Percentiles rank a stretch among this genome's conserved stretches.
These are phyloP conservation scores for Tetratostichococcus sp. DNA, from an alignment of 139 green algal species.

Conservation along the genomic window DNA sequence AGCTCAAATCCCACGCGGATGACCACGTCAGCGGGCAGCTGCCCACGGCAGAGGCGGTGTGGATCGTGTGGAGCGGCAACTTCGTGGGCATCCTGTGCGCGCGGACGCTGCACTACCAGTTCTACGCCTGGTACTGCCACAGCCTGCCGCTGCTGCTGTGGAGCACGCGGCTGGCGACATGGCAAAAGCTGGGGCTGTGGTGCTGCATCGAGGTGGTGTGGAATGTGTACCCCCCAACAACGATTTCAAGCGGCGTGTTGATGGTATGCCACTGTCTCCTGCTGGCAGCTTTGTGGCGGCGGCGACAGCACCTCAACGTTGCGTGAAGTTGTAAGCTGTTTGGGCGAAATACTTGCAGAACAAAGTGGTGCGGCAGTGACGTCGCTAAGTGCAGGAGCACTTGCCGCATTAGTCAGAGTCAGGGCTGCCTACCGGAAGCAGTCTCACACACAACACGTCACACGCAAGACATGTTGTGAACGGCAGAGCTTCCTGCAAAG, in stretches of 20 bases:
- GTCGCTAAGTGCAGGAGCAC: no score
- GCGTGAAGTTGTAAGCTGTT: no score
- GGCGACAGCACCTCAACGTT: no score
- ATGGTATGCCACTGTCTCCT: slow-evolving; percentile 7
- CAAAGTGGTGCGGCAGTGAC: no score
- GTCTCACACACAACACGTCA: no score
- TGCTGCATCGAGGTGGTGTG: slow-evolving; percentile 54
- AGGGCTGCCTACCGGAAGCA: no score
- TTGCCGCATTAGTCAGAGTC: no score
- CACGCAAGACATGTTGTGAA: no score
- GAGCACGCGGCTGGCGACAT: slow-evolving; percentile 1
- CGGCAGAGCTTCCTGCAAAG: no score
- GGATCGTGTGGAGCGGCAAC: slow-evolving; percentile 65
- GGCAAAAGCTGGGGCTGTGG: slow-evolving; percentile 26
- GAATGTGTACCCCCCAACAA: slow-evolving; percentile 39
- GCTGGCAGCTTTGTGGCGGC: slow-evolving; percentile 4
- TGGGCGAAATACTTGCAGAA: no score
- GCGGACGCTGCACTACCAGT: slow-evolving; percentile 84
- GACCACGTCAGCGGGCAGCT: neutral
- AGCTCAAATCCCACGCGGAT: no score
- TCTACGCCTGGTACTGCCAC: slow-evolving; percentile 88
- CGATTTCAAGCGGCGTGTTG: neutral
- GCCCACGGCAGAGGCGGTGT: slow-evolving; percentile 15
- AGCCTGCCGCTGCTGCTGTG: slow-evolving; percentile 69
- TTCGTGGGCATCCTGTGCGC: slow-evolving; percentile 73